Percentiles rank a stretch among this genome's conserved stretches.
Evolutionary conservation across 1,284 basidiomycete species (phyloP).

Genomic region (Crocinoboletus sp.): DNA sequence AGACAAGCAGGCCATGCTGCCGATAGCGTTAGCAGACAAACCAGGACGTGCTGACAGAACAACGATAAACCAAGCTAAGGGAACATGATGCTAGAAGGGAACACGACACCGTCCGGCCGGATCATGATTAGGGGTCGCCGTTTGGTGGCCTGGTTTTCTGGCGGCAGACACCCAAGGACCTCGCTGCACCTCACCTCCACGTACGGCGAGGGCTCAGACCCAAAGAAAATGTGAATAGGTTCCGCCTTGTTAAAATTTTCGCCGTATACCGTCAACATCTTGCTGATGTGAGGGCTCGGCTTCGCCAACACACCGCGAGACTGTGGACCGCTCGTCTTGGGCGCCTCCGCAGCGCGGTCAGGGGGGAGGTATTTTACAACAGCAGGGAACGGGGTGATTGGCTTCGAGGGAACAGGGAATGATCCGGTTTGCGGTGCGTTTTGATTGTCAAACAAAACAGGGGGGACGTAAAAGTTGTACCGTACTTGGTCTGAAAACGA

Average conservation of each 20-base stretch:
- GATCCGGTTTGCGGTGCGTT: conserved; percentile 59
- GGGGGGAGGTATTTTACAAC: conserved; percentile 85
- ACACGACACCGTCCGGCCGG: conserved; percentile 85
- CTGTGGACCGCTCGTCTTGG: conserved; percentile 59
- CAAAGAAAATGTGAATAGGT: conserved; percentile 82
- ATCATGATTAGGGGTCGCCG: conserved; percentile 81
- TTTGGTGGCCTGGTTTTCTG: conserved; percentile 57
- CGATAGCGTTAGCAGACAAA: conserved; percentile 25
- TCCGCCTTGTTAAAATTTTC: conserved; percentile 84
- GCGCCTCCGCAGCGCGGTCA: conserved; percentile 70
- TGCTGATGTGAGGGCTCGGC: conserved; percentile 64
- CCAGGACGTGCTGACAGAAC: conserved; percentile 9
- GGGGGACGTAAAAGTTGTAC: conserved; percentile 93
- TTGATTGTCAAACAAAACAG: conserved; percentile 73
- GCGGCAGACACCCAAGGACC: conserved; percentile 77
- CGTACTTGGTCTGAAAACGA: conserved; percentile 67
- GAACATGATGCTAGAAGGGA: conserved; percentile 86
- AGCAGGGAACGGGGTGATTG: conserved; percentile 82
- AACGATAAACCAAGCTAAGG: conserved; percentile 44
- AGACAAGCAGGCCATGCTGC: conserved; percentile 29
- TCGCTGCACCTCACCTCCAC: conserved; percentile 89
- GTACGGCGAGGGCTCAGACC: conserved; percentile 79
- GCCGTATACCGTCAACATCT: conserved; percentile 84
- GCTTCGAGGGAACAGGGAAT: conserved; percentile 73
- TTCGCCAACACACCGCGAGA: conserved; percentile 65